Conservation (phyloP, 495 filamentous ascomycete genomes). For the Filosporella fistucella region DNA sequence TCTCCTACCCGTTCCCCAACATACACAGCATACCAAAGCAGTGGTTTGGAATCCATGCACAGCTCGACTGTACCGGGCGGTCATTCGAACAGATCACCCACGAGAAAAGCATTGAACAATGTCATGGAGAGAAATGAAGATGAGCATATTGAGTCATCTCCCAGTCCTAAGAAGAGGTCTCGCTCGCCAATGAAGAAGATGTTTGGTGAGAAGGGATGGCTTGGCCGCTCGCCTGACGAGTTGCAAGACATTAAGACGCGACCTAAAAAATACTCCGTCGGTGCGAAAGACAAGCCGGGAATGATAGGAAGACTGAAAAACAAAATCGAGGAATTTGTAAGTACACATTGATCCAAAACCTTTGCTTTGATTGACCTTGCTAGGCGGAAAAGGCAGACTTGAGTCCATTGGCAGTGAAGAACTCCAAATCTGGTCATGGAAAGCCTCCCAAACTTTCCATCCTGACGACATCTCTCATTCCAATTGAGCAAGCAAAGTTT, state of each 20-base stretch:
- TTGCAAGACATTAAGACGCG: slow-evolving; percentile 27
- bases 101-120: slow-evolving; percentile 9
- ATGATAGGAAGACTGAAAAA: slow-evolving; percentile 44
- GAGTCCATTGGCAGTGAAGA: slow-evolving; percentile 1
- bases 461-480: slow-evolving; percentile 40
- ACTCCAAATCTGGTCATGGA: neutral
- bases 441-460: slow-evolving; percentile 15
- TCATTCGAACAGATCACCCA: slow-evolving; percentile 15
- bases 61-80: too few species aligned
- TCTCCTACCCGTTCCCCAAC: too few species aligned
- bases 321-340: slow-evolving; percentile 41
- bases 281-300: slow-evolving; percentile 24
- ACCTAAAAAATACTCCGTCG: slow-evolving; percentile 13
- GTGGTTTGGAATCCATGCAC: too few species aligned
- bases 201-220: slow-evolving; percentile 49
- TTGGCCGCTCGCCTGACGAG: slow-evolving; percentile 29
- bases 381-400: slow-evolving; percentile 23
- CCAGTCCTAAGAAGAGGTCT: slow-evolving; percentile 25
- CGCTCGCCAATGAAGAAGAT: slow-evolving; percentile 46
- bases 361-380: neutral
- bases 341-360: slow-evolving; percentile 5
- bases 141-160: neutral
- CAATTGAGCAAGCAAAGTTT: slow-evolving; percentile 41
- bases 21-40: too few species aligned
- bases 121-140: slow-evolving; percentile 10